phyloP scores from a whole-genome alignment of 495 filamentous ascomycete genomes.

The Pyrenula massariospora region DNA sequence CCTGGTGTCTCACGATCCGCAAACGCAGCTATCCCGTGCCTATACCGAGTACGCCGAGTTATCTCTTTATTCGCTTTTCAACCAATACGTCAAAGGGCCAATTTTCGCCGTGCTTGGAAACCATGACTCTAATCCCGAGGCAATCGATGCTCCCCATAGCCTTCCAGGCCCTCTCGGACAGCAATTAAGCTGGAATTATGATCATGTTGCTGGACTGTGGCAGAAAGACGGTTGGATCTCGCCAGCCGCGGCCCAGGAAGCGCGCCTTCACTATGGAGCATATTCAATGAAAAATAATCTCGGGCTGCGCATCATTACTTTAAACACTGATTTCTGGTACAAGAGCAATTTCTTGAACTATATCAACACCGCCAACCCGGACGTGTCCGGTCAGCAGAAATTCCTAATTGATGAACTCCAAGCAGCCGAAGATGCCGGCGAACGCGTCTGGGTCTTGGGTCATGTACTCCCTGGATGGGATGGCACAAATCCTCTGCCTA shows the following conservation, averaged over 20 bases:
- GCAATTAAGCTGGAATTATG: slow-evolving; percentile 45
- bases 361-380: slow-evolving; percentile 34
- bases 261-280: slow-evolving; percentile 34
- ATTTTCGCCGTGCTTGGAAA: slow-evolving; percentile 43
- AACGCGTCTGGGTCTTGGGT: slow-evolving; percentile 44
- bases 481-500: slow-evolving; percentile 33
- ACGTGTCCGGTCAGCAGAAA: slow-evolving; percentile 35
- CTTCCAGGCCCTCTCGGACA: slow-evolving; percentile 39
- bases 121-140: slow-evolving; percentile 42
- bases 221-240: slow-evolving; percentile 39
- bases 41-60: slow-evolving; percentile 40
- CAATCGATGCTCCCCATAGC: slow-evolving; percentile 34
- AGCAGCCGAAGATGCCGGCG: slow-evolving; percentile 34
- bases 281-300: slow-evolving; percentile 37
- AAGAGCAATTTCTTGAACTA: slow-evolving; percentile 31
- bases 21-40: slow-evolving; percentile 29
- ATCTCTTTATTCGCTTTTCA: slow-evolving; percentile 40
- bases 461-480: slow-evolving; percentile 42
- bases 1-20: slow-evolving; percentile 39
- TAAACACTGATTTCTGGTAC: slow-evolving; percentile 46
- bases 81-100: slow-evolving; percentile 40
- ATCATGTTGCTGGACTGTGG: slow-evolving; percentile 39
- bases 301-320: slow-evolving; percentile 36
- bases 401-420: slow-evolving; percentile 42
- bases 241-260: slow-evolving; percentile 24